Evolutionary conservation across 2,329 filamentous ascomycete genomes (phyloP), one percentile per base, ranked within the genome.

Genomic region (Pestalotiopsis sp.): DNA sequence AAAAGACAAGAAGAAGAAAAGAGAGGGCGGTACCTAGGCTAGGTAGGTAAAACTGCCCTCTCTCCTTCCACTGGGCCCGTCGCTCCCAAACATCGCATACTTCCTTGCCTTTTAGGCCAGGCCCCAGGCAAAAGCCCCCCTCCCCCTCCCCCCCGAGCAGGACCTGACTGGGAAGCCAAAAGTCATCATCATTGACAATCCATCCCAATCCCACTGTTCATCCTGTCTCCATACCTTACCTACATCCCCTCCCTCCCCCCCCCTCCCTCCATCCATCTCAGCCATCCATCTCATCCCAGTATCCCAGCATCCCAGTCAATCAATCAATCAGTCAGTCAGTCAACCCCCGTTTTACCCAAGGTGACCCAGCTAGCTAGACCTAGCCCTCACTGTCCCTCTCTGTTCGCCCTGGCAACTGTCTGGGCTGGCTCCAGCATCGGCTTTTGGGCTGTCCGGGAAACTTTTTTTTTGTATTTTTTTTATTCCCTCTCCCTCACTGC

Each of bases 181-280:
- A 57, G 66, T 67, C 66, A 67, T 62, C 66, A 63, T 67, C 59
- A 66, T 66, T 66, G 66, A 63, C 59, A 67, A 23, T 52, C 45
- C 45, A 52, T 52, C 45, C 45, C 41, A 49, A 52, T 52, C 45
- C 45, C 17, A 52, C 45, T 52, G 45, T 20, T 52, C 45, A n/a
- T 52, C 45, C 17, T n/a, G 45, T 17, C 45, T 56, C 66, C 66
- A 41, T 67, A 58, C 66, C 57, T 36, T 36, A 60, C 45, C 65
- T 13, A 23, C 17, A 25, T 23, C 20, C 20, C 20, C 20, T 23
- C n/a, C n/a, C n/a, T 56, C 57, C 64, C 49, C 27, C 25, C 27
- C 31, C 49, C 52, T 12, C 20, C 49, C 64, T 25, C 52, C 49
- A 14, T 45, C 64, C 31, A 27, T 41, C 36, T 20, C 52, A 60